Conservation (phyloP, 2,329 filamentous ascomycete genomes). For the Ascochyta lentis region DNA sequence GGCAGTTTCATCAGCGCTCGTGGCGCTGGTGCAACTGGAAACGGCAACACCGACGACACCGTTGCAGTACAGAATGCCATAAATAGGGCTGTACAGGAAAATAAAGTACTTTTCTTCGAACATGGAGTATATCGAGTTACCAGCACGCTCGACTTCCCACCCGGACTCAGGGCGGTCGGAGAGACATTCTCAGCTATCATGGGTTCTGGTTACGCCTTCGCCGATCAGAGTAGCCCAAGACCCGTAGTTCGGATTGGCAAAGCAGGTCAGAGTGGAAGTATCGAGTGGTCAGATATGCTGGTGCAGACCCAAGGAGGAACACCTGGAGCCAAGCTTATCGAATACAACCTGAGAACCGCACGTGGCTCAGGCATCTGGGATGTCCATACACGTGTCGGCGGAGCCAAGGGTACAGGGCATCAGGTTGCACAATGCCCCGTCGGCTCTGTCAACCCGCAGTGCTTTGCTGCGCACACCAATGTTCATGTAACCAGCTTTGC, state of each 20-base stretch:
- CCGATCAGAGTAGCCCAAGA: slow-evolving; percentile 61
- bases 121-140: slow-evolving; percentile 65
- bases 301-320: slow-evolving; percentile 73
- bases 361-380: slow-evolving; percentile 77
- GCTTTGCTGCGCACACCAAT: slow-evolving; percentile 71
- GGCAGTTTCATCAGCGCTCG: slow-evolving; percentile 66
- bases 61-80: slow-evolving; percentile 77
- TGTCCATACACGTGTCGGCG: slow-evolving; percentile 85
- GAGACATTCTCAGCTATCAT: slow-evolving; percentile 88
- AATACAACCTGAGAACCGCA: slow-evolving; percentile 69
- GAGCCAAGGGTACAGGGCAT: slow-evolving; percentile 77
- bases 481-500: slow-evolving; percentile 59
- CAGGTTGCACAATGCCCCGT: slow-evolving; percentile 80
- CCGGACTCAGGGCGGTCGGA: slow-evolving; percentile 80
- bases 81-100: slow-evolving; percentile 64
- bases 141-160: slow-evolving; percentile 64
- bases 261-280: slow-evolving; percentile 67
- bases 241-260: slow-evolving; percentile 72
- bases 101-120: slow-evolving; percentile 64
- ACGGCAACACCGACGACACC: slow-evolving; percentile 82
- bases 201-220: slow-evolving; percentile 67
- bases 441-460: slow-evolving; percentile 66
- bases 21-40: slow-evolving; percentile 70
- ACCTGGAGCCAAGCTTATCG: slow-evolving; percentile 72
- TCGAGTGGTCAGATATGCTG: slow-evolving; percentile 78